A percentile compares a stretch with the other conserved stretches of the same genome.
Conservation (phyloP, 2,329 filamentous ascomycete species). For the Pleurostoma richardsiae region DNA sequence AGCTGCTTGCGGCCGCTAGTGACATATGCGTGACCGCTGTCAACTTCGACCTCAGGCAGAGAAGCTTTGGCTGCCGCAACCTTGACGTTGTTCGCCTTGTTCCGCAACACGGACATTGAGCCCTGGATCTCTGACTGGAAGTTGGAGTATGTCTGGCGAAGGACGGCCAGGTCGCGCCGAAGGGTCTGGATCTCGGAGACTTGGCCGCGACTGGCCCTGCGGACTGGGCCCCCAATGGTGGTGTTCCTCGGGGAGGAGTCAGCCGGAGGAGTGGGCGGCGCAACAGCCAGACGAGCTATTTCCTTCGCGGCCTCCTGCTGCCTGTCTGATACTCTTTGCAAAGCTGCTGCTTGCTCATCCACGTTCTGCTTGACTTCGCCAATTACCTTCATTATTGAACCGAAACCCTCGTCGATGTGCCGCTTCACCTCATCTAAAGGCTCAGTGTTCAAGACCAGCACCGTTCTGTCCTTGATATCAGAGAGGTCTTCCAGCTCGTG, state of each 20-base stretch:
- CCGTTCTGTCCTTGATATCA: slow-evolving; percentile 91
- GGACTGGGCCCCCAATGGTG: slow-evolving; percentile 15
- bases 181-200: slow-evolving; percentile 75
- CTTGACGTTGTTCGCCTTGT: slow-evolving; percentile 79
- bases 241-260: slow-evolving; percentile 48
- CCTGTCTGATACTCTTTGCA: slow-evolving; percentile 83
- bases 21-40: slow-evolving; percentile 81
- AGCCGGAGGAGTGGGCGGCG: slow-evolving; percentile 34
- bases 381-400: slow-evolving; percentile 74
- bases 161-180: slow-evolving; percentile 80
- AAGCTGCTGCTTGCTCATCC: slow-evolving; percentile 73
- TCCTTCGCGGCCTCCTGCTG: slow-evolving; percentile 89
- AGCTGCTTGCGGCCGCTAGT: slow-evolving; percentile 82
- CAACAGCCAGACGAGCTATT: slow-evolving; percentile 57
- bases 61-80: slow-evolving; percentile 64
- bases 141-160: slow-evolving; percentile 88
- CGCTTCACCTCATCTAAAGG: slow-evolving; percentile 91
- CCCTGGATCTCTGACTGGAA: slow-evolving; percentile 85
- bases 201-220: slow-evolving; percentile 54
- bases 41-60: slow-evolving; percentile 67
- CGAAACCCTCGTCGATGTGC: slow-evolving; percentile 90
- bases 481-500: slow-evolving; percentile 91
- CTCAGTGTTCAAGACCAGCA: slow-evolving; percentile 92
- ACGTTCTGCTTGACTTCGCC: slow-evolving; percentile 80
- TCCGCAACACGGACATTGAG: slow-evolving; percentile 79